phyloP scores from a whole-genome alignment of 1,284 basidiomycete genomes.

The Chondrostereum purpureum region DNA sequence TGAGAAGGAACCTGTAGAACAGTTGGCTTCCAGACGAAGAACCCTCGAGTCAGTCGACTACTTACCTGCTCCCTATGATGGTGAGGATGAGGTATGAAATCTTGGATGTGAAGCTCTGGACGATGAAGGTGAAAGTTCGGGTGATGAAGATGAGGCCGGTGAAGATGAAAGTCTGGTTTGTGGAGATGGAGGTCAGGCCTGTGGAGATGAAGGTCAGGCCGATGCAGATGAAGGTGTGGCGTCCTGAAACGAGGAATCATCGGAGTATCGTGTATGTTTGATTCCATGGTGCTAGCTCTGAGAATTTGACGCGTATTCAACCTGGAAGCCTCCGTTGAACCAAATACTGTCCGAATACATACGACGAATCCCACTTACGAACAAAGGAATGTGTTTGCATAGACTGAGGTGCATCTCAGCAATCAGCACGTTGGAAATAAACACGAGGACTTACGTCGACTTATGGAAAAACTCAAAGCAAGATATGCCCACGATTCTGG shows the following conservation, averaged over 20 bases:
- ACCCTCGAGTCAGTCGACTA: background rate
- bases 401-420: constrained; percentile 16
- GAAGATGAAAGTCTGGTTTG: constrained; percentile 1
- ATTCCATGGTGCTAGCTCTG: constrained; percentile 8
- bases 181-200: constrained; percentile 1
- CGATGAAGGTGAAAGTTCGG: background rate
- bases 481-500: constrained; percentile 25
- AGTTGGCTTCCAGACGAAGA: background rate
- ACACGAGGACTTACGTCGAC: constrained; percentile 19
- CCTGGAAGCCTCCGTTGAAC: constrained; percentile 10
- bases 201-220: constrained; percentile 2
- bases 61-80: background rate
- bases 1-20: constrained; percentile 16
- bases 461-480: constrained; percentile 26
- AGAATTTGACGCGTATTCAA: constrained; percentile 26
- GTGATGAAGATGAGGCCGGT: background rate
- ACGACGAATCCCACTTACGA: constrained; percentile 17
- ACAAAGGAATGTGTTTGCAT: constrained; percentile 26
- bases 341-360: background rate
- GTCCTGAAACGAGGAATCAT: constrained; percentile 14
- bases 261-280: constrained; percentile 12
- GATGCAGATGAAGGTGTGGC: background rate
- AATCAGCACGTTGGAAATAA: background rate
- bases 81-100: too few relatives aligned
- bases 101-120: too few relatives aligned